Evolutionary conservation across 2,329 filamentous ascomycete genomes (phyloP).

Genomic region (Colletotrichum melonis): DNA sequence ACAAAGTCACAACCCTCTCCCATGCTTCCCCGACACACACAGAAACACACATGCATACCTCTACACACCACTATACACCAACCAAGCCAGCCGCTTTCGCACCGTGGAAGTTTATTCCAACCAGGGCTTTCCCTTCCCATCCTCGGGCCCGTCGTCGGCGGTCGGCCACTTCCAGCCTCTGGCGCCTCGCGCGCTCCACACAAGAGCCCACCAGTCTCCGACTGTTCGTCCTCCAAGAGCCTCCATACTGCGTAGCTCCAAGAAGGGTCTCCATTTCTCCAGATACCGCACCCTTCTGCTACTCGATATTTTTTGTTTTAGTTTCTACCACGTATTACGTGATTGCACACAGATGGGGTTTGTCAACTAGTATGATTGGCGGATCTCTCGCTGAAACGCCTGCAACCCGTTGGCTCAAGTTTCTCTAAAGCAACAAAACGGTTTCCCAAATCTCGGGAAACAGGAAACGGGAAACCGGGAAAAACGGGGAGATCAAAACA

Average conservation of each 20-base stretch:
- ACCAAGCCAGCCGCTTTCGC: slow-evolving; percentile 5
- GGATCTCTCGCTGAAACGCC: not conserved
- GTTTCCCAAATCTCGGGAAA: not conserved
- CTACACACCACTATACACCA: not conserved
- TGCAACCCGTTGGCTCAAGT: not conserved
- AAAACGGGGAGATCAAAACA: slow-evolving; percentile 6
- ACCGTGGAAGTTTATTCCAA: slow-evolving; percentile 8
- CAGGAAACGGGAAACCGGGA: not conserved
- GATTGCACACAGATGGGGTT: slow-evolving; percentile 6
- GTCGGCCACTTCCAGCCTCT: not conserved
- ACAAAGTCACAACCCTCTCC: not conserved
- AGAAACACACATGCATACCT: too few species aligned
- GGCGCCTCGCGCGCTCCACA: not conserved
- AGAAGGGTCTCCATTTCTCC: not conserved
- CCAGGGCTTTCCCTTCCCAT: slow-evolving; percentile 1
- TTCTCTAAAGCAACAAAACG: not conserved
- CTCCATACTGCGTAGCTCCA: not conserved
- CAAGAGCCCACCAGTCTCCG: not conserved
- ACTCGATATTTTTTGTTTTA: not conserved
- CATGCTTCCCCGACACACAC: not conserved
- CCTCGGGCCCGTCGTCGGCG: slow-evolving; percentile 16
- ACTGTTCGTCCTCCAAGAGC: not conserved
- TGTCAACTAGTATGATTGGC: not conserved
- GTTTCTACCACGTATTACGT: not conserved
- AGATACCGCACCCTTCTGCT: not conserved